Percentiles rank a stretch among this genome's conserved stretches.
Conservation (phyloP, 306 rosid genomes). For the Fagus crenata region DNA sequence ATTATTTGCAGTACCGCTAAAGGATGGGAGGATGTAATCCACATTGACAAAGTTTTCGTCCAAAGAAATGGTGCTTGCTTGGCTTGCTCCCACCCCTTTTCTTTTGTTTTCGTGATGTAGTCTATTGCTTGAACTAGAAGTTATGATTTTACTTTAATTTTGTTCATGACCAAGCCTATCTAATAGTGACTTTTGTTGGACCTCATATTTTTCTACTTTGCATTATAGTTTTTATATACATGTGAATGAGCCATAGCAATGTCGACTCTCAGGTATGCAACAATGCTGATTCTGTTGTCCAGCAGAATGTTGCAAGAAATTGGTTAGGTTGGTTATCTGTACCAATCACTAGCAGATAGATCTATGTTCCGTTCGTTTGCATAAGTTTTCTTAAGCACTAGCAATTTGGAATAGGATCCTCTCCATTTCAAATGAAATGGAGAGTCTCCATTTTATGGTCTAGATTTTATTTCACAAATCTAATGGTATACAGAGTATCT, state of each 20-base stretch:
- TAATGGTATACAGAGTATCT: too few species aligned
- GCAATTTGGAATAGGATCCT: too few species aligned
- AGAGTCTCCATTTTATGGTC: too few species aligned
- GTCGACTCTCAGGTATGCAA: neutral
- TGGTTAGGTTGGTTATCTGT: neutral
- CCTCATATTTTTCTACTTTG: neutral
- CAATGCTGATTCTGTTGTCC: neutral
- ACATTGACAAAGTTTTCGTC: neutral
- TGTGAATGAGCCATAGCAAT: neutral
- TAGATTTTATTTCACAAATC: too few species aligned
- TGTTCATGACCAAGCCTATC: neutral
- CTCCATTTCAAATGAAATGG: too few species aligned
- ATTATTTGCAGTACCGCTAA: conserved; percentile 37
- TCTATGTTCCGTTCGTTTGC: neutral
- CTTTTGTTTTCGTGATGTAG: neutral
- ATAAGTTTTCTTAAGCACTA: neutral
- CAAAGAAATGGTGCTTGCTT: conserved; percentile 20
- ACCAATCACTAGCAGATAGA: too few species aligned
- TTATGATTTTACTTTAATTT: neutral
- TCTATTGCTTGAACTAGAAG: neutral
- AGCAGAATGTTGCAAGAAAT: neutral
- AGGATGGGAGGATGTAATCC: neutral
- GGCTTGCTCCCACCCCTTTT: neutral
- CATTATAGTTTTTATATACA: too few species aligned
- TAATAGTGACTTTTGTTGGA: neutral